Evolutionary conservation across 2,329 filamentous ascomycete genomes (phyloP).

Genomic region (Fusarium armeniacum): DNA sequence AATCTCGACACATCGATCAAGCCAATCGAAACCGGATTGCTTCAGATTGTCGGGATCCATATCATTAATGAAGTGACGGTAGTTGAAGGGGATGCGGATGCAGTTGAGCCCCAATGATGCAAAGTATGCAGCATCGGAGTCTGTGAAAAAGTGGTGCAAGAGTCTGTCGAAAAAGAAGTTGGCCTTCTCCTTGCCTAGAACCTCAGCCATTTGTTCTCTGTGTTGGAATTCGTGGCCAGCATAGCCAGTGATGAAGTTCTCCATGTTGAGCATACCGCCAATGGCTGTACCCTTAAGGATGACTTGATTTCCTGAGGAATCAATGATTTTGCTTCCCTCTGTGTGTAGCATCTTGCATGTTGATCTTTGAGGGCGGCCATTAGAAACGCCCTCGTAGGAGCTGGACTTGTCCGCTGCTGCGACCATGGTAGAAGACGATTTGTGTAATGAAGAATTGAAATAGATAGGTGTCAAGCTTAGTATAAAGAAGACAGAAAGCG

Average conservation of each 20-base stretch:
- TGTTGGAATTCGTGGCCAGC: constrained; percentile 70
- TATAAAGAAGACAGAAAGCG: neutral
- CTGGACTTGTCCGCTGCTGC: constrained; percentile 20
- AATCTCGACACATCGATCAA: constrained; percentile 64
- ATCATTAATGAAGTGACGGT: constrained; percentile 68
- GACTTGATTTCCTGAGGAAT: constrained; percentile 59
- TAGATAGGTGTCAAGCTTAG: accelerated
- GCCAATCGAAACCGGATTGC: constrained; percentile 62
- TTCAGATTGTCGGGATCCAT: constrained; percentile 64
- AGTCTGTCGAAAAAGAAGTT: constrained; percentile 72
- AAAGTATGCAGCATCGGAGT: constrained; percentile 70
- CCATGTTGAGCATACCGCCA: constrained; percentile 61
- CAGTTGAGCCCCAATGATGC: constrained; percentile 69
- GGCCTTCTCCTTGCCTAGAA: constrained; percentile 68
- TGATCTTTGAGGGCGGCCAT: constrained; percentile 6
- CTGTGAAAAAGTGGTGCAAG: constrained; percentile 71
- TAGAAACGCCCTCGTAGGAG: constrained; percentile 8
- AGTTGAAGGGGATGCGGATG: constrained; percentile 72
- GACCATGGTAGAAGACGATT: constrained; percentile 19
- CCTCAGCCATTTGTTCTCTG: constrained; percentile 65
- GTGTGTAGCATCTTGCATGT: constrained; percentile 52
- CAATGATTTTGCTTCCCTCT: constrained; percentile 58
- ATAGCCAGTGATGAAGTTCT: constrained; percentile 75
- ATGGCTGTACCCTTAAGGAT: constrained; percentile 58
- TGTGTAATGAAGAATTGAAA: accelerated